Percentiles rank a stretch among this genome's conserved stretches.
These are phyloP conservation scores for Trichoderma virens DNA, from an alignment of 495 filamentous ascomycete genomes.

Conservation along the genomic window DNA sequence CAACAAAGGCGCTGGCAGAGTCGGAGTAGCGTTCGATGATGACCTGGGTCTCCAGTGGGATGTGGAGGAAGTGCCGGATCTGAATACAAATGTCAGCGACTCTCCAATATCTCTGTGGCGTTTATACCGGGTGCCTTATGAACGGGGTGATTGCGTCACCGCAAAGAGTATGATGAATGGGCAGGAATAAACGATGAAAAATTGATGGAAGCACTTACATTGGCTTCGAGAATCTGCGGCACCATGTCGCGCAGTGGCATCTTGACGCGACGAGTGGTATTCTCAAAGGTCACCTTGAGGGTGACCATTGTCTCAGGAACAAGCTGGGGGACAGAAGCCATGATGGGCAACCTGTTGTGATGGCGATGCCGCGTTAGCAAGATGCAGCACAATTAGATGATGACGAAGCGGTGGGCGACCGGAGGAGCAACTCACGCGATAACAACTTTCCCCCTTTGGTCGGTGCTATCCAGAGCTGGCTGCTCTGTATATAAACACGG, in stretches of 20 bases:
- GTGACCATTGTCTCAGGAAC: slow-evolving; percentile 71
- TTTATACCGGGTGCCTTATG: neutral
- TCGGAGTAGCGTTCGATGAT: slow-evolving; percentile 94
- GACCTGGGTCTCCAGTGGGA: slow-evolving; percentile 59
- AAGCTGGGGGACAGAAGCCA: slow-evolving; percentile 46
- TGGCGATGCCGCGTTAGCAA: slow-evolving; percentile 5
- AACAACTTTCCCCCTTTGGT: neutral
- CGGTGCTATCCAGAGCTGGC: neutral
- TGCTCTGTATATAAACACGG: neutral
- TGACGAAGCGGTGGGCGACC: slow-evolving; percentile 3
- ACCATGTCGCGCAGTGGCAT: slow-evolving; percentile 81
- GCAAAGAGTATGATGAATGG: neutral
- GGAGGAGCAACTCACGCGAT: neutral
- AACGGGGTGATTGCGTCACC: neutral
- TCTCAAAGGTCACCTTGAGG: slow-evolving; percentile 74
- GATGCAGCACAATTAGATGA: slow-evolving; percentile 11
- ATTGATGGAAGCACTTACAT: slow-evolving; percentile 54
- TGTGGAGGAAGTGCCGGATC: slow-evolving; percentile 67
- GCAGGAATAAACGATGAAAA: neutral
- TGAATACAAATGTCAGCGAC: slow-evolving; percentile 25
- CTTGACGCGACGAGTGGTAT: slow-evolving; percentile 74
- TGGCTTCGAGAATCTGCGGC: slow-evolving; percentile 64
- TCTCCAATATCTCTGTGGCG: neutral
- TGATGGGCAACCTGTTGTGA: slow-evolving; percentile 21
- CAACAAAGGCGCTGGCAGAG: slow-evolving; percentile 73